Conservation (phyloP, 306 rosid species). For the Prunus davidiana region DNA sequence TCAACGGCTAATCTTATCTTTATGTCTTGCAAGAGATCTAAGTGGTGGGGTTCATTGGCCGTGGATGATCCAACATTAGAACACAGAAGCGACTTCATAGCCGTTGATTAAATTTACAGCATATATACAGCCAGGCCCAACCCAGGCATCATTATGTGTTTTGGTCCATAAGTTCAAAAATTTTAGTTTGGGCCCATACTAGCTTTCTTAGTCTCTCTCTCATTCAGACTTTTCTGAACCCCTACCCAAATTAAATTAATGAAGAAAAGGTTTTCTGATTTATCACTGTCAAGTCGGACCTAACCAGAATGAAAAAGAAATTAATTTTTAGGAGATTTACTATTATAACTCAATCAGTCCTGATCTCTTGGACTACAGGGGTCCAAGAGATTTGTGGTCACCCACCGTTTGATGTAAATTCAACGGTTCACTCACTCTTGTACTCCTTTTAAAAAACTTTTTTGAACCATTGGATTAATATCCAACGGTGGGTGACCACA, state of each 20-base stretch:
- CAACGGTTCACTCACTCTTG: too few relatives aligned
- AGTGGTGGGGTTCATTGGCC: neutral
- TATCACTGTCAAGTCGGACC: neutral
- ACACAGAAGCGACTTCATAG: neutral
- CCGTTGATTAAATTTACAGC: neutral
- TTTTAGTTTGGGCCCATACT: neutral
- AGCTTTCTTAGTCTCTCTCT: too few relatives aligned
- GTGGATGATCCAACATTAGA: neutral
- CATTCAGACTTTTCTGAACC: too few relatives aligned
- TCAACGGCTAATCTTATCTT: neutral
- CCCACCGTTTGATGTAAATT: too few relatives aligned
- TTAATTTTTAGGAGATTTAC: neutral
- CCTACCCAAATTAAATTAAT: neutral
- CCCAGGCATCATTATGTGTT: neutral
- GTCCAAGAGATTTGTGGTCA: too few relatives aligned
- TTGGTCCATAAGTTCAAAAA: neutral
- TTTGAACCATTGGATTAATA: too few relatives aligned
- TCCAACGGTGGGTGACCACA: too few relatives aligned
- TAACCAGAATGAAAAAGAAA: neutral
- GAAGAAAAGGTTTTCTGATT: neutral
- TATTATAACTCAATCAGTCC: too few relatives aligned
- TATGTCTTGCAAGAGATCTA: neutral
- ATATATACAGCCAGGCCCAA: neutral
- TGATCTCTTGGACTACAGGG: too few relatives aligned
- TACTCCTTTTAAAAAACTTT: too few relatives aligned